Evolutionary conservation across 441 rosid genomes (phyloP).

Genomic region (Gossypium schwendimanii): DNA sequence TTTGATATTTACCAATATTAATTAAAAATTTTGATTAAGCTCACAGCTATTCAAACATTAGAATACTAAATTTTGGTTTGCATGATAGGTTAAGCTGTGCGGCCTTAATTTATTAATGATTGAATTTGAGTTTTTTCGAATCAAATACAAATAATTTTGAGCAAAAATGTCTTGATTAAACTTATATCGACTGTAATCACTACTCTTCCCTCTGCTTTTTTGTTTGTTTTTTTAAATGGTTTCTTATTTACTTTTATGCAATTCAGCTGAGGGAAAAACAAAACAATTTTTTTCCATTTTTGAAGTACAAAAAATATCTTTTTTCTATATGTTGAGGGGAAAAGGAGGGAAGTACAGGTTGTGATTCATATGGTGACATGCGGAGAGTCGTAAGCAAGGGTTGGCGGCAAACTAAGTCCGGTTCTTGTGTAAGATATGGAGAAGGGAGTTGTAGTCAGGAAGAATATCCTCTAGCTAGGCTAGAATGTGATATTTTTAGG

Average conservation of each 20-base stretch:
- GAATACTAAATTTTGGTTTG: neutral
- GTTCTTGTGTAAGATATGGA: neutral
- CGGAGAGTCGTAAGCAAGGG: neutral
- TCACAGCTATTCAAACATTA: neutral
- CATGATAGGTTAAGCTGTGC: neutral
- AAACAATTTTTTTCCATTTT: no score
- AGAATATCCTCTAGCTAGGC: neutral
- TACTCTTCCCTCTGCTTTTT: neutral
- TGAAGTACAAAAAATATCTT: neutral
- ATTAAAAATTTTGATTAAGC: neutral
- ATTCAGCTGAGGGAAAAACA: neutral
- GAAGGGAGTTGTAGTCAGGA: neutral
- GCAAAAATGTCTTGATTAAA: neutral
- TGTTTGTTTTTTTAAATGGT: neutral
- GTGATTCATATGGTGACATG: neutral
- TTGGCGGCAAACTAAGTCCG: neutral
- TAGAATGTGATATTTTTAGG: neutral
- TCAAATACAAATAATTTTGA: neutral
- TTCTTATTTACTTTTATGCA: neutral
- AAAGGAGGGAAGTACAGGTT: neutral
- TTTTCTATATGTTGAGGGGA: neutral
- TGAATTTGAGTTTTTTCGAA: neutral
- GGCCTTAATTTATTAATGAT: neutral
- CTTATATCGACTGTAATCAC: neutral
- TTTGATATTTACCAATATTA: neutral